phyloP scores from a whole-genome alignment of 768 basidiomycete genomes.

The Cubamyces sp. region DNA sequence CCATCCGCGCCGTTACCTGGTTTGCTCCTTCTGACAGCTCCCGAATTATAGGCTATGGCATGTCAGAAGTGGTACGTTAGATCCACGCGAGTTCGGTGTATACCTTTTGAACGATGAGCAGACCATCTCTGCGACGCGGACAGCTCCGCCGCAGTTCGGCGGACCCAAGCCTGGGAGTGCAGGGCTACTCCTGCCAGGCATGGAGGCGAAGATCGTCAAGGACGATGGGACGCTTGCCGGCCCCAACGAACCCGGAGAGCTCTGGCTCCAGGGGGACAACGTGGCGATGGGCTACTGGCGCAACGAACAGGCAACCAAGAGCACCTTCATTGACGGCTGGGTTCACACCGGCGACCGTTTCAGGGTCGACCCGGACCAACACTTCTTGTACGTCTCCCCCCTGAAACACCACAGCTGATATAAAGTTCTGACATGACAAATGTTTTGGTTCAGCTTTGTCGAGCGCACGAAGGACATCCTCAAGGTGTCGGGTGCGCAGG shows the following conservation, averaged over 20 bases:
- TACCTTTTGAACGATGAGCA: conserved; percentile 32
- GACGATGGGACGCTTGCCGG: conserved; percentile 61
- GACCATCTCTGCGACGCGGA: conserved; percentile 57
- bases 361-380: conserved; percentile 58
- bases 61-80: conserved; percentile 34
- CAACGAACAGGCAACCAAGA: conserved; percentile 65
- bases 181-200: conserved; percentile 64
- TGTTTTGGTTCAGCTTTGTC: conserved; percentile 52
- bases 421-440: not conserved
- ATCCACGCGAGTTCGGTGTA: not conserved
- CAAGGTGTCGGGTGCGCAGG: conserved; percentile 80
- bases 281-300: conserved; percentile 74
- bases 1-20: too few species aligned
- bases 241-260: conserved; percentile 64
- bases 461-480: conserved; percentile 85
- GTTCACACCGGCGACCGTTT: conserved; percentile 76
- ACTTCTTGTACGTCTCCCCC: conserved; percentile 59
- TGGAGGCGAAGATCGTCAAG: conserved; percentile 64
- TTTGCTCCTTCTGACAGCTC: not conserved
- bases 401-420: not conserved
- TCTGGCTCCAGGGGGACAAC: conserved; percentile 60
- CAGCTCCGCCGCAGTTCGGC: conserved; percentile 51
- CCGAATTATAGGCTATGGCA: conserved; percentile 57
- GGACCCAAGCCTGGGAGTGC: conserved; percentile 41
- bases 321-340: conserved; percentile 74